Evolutionary conservation across 164 flowering plant species (phyloP).

Genomic region (Liriodendron chinense): DNA sequence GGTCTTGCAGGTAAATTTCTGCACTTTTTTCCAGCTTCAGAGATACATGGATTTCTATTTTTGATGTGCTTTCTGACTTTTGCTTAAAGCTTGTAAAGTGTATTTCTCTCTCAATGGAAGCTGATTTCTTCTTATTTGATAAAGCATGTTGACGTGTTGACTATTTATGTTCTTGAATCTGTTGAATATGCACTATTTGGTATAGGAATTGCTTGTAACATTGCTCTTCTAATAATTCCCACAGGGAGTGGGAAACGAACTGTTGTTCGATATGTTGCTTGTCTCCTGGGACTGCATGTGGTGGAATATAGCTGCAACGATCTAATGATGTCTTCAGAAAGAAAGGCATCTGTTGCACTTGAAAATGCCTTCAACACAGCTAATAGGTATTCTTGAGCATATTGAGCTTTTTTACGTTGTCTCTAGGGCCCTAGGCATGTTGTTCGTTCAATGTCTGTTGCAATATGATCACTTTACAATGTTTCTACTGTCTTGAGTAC

Average conservation of each 20-base stretch:
- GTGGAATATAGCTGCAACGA: constrained; percentile 82
- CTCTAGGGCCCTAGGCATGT: not conserved
- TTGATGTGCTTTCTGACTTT: not conserved
- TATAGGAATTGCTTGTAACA: not conserved
- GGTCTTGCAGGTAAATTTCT: constrained; percentile 68
- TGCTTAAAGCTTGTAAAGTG: not conserved
- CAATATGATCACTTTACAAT: not conserved
- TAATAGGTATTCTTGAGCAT: constrained; percentile 41
- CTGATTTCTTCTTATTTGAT: not conserved
- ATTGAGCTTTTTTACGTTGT: not conserved
- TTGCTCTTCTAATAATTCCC: constrained; percentile 16
- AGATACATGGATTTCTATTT: not conserved
- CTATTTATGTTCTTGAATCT: not conserved
- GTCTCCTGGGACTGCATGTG: constrained; percentile 73
- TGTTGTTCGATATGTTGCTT: constrained; percentile 75
- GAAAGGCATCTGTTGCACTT: constrained; percentile 55
- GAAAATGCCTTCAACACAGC: constrained; percentile 74
- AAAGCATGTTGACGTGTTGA: not conserved
- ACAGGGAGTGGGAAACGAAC: constrained; percentile 92
- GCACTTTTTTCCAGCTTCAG: not conserved
- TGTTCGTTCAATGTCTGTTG: not conserved
- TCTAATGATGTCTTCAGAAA: constrained; percentile 66
- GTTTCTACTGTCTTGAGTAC: not conserved
- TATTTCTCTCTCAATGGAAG: not conserved
- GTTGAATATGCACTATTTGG: not conserved